Conservation (phyloP, 257 asterid genomes). For the Solanum corneliomulleri region DNA sequence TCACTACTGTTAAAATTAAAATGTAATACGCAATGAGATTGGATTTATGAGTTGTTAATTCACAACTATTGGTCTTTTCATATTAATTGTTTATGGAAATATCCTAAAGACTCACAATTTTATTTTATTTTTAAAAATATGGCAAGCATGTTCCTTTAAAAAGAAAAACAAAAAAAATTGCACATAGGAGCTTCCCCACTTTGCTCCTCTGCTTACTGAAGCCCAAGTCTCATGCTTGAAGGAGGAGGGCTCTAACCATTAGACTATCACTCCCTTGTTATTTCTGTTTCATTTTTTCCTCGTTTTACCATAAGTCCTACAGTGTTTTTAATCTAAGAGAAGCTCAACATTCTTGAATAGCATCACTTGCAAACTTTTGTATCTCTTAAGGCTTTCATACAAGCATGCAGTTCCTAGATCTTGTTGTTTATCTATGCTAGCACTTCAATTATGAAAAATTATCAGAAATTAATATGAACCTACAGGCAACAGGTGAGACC, state of each 20-base stretch:
- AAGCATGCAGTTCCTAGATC: not conserved
- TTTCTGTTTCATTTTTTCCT: not conserved
- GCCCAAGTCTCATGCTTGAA: not conserved
- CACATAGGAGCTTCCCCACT: not conserved
- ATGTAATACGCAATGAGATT: not conserved
- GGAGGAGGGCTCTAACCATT: not conserved
- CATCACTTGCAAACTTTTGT: not conserved
- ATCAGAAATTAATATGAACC: not conserved
- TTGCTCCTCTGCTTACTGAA: not conserved
- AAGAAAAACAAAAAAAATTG: not conserved
- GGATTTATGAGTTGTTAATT: not conserved
- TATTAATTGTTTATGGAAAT: not conserved
- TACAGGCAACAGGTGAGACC: not conserved
- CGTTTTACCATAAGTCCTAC: not conserved
- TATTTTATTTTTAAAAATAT: not conserved
- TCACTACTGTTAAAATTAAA: not conserved
- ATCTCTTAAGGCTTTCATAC: not conserved
- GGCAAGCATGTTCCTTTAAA: not conserved
- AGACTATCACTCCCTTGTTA: not conserved
- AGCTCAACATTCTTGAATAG: not conserved
- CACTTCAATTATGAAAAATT: not conserved
- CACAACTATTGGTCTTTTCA: not conserved
- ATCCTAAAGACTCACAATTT: not conserved
- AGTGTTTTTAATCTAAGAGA: not conserved
- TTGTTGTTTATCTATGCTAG: not conserved